Evolutionary conservation across 768 basidiomycete species (phyloP).

Genomic region (Termitomyces sp.): DNA sequence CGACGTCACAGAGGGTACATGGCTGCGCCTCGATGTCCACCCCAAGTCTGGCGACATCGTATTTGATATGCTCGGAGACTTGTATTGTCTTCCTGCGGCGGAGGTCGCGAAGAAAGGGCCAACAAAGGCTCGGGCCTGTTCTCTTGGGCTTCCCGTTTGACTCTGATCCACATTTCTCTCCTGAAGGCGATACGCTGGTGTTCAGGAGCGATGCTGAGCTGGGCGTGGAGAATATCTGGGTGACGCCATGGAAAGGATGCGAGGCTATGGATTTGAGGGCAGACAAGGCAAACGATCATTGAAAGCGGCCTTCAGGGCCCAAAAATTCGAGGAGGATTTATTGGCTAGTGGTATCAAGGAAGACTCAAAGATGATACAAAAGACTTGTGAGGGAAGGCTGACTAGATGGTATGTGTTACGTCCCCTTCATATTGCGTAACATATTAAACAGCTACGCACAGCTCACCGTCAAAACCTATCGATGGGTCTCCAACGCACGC

Average conservation of each 20-base stretch:
- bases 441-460: constrained; percentile 7
- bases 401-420: constrained; percentile 28
- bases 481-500: constrained; percentile 64
- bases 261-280: constrained; percentile 49
- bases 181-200: constrained; percentile 55
- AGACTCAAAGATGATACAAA: constrained; percentile 38
- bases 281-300: constrained; percentile 22
- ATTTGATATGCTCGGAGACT: constrained; percentile 71
- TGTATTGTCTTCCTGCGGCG: constrained; percentile 60
- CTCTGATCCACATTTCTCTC: constrained; percentile 70
- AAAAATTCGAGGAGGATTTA: constrained; percentile 38
- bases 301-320: constrained; percentile 25
- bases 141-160: constrained; percentile 64
- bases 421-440: not conserved
- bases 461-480: constrained; percentile 69
- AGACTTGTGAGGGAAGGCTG: constrained; percentile 58
- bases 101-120: constrained; percentile 19
- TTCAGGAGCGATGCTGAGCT: constrained; percentile 71
- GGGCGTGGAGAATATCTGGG: constrained; percentile 75
- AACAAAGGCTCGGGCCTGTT: constrained; percentile 49
- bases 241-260: constrained; percentile 64
- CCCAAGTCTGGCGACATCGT: constrained; percentile 66
- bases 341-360: constrained; percentile 48
- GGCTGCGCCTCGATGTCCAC: constrained; percentile 70
- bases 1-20: constrained; percentile 70